phyloP scores from a whole-genome alignment of 352 stramenopile species.

The Pythium guiyangense region DNA sequence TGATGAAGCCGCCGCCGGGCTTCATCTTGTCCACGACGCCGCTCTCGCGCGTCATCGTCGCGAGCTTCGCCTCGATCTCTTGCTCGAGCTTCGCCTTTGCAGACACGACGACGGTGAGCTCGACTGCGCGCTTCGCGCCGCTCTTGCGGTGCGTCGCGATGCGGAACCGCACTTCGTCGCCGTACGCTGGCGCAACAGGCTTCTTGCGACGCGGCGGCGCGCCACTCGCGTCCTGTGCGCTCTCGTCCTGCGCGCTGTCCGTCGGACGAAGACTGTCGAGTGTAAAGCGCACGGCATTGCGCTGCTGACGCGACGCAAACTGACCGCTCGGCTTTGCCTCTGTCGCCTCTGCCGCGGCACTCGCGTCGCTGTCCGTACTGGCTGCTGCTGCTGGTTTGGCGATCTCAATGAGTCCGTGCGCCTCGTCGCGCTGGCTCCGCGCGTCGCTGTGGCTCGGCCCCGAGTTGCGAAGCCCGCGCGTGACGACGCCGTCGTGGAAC shows the following conservation, averaged over 20 bases:
- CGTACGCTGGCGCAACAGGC: slow-evolving; percentile 37
- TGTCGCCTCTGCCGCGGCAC: background rate
- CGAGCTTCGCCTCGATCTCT: slow-evolving; percentile 64
- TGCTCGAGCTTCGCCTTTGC: slow-evolving; percentile 59
- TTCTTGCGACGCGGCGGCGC: slow-evolving; percentile 8
- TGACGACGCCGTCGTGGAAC: slow-evolving; percentile 53
- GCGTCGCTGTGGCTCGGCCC: slow-evolving; percentile 15
- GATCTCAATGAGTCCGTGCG: slow-evolving; percentile 13
- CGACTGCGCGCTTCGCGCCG: slow-evolving; percentile 56
- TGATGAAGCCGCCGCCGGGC: slow-evolving; percentile 60
- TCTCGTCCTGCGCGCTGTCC: slow-evolving; percentile 6
- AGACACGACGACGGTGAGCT: slow-evolving; percentile 51
- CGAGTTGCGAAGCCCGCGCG: slow-evolving; percentile 46
- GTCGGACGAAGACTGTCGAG: slow-evolving; percentile 33
- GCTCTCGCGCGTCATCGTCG: slow-evolving; percentile 44
- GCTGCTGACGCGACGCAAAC: slow-evolving; percentile 1
- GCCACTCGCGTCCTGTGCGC: slow-evolving; percentile 8
- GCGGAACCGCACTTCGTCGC: slow-evolving; percentile 69
- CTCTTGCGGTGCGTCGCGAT: slow-evolving; percentile 70
- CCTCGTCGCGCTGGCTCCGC: slow-evolving; percentile 13
- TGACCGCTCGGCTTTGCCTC: background rate
- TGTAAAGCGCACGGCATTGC: slow-evolving; percentile 52
- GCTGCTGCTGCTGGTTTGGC: slow-evolving; percentile 3
- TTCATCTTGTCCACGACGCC: slow-evolving; percentile 64
- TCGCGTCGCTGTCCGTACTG: slow-evolving; percentile 1